A percentile compares a stretch with the other conserved stretches of the same genome.
phyloP scores from a whole-genome alignment of 73 alveolate genomes.

The Halteria grandinella region DNA sequence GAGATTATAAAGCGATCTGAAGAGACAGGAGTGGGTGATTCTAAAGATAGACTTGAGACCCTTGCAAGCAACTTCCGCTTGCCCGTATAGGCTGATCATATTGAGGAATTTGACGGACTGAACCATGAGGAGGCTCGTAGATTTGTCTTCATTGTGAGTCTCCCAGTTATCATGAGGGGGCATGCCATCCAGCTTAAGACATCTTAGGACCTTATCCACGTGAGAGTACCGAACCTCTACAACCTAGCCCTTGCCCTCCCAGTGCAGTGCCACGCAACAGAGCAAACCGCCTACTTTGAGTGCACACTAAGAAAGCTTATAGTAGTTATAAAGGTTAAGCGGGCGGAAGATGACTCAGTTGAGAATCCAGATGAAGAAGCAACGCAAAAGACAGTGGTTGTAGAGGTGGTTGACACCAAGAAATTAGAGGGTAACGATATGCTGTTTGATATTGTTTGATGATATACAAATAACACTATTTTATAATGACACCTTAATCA shows the following conservation, averaged over 20 bases:
- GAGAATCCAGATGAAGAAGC: neutral
- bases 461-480: no score
- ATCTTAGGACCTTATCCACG: neutral
- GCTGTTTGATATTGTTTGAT: slow-evolving; percentile 52
- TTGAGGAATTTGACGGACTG: slow-evolving; percentile 65
- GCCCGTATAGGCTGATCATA: slow-evolving; percentile 3
- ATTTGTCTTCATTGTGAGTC: slow-evolving; percentile 38
- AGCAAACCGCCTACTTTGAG: slow-evolving; percentile 42
- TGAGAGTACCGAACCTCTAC: slow-evolving; percentile 55
- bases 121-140: slow-evolving; percentile 36
- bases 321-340: slow-evolving; percentile 2
- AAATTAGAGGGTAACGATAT: slow-evolving; percentile 44
- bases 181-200: slow-evolving; percentile 20
- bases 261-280: neutral
- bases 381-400: neutral
- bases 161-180: slow-evolving; percentile 44
- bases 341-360: neutral
- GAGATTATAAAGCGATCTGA: neutral
- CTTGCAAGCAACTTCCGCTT: slow-evolving; percentile 2
- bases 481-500: no score
- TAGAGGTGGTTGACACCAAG: slow-evolving; percentile 39
- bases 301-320: slow-evolving; percentile 48
- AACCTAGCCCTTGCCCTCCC: slow-evolving; percentile 44
- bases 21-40: slow-evolving; percentile 23
- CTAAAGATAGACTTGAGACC: neutral